Percentiles rank a stretch among this genome's conserved stretches.
Evolutionary conservation across 2,329 filamentous ascomycete genomes (phyloP).

Genomic region (Corinectria fuckeliana): DNA sequence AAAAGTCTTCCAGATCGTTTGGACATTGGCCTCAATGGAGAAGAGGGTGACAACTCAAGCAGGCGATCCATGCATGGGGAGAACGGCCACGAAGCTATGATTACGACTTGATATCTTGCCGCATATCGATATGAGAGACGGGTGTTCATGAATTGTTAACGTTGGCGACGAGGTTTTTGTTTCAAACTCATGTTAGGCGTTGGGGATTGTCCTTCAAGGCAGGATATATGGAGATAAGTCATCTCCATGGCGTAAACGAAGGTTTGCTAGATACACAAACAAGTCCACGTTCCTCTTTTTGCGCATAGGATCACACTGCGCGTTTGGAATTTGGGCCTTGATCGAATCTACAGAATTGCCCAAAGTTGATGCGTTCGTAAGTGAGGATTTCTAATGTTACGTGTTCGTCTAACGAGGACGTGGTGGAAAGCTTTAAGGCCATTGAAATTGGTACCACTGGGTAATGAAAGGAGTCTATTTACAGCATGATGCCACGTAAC

Average conservation of each 20-base stretch:
- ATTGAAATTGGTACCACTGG: slow-evolving; percentile 21
- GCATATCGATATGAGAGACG: slow-evolving; percentile 5
- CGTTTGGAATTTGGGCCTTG: neutral
- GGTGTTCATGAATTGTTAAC: slow-evolving; percentile 24
- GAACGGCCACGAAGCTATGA: slow-evolving; percentile 59
- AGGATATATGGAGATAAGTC: slow-evolving; percentile 18
- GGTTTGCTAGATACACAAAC: too few species aligned
- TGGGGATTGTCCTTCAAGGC: slow-evolving; percentile 21
- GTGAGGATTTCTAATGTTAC: neutral
- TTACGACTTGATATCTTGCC: slow-evolving; percentile 52
- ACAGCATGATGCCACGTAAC: slow-evolving; percentile 30
- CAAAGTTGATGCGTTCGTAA: neutral
- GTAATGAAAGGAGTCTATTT: slow-evolving; percentile 38
- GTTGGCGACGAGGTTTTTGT: slow-evolving; percentile 21
- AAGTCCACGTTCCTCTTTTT: too few species aligned
- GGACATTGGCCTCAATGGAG: slow-evolving; percentile 47
- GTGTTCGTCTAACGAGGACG: neutral
- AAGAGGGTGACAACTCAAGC: slow-evolving; percentile 41
- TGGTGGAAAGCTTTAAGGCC: neutral
- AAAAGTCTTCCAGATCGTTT: slow-evolving; percentile 43
- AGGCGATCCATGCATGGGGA: slow-evolving; percentile 36
- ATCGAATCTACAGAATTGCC: too few species aligned
- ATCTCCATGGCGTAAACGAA: slow-evolving; percentile 30
- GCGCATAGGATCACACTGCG: neutral
- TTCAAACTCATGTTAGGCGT: slow-evolving; percentile 29